These are phyloP conservation scores for Amesomyces nigricolor DNA, from an alignment of 2,329 filamentous ascomycete species.

Conservation along the genomic window DNA sequence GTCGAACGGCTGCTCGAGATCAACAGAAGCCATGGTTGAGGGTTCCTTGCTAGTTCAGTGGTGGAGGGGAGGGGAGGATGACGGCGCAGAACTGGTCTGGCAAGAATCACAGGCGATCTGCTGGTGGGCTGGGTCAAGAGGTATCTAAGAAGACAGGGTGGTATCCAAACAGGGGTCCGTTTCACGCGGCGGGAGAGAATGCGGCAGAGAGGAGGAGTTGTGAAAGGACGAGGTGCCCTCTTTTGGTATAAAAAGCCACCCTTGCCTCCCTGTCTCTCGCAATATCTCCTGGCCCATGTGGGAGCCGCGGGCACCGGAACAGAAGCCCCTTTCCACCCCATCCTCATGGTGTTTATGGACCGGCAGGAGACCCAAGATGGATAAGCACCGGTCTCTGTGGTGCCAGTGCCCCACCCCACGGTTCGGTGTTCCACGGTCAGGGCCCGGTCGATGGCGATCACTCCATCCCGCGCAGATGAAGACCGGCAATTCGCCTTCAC, in stretches of 20 bases:
- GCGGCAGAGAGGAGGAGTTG: background rate
- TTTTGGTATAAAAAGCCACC: too few species aligned
- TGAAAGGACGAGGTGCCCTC: background rate
- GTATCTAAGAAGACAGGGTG: background rate
- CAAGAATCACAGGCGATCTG: background rate
- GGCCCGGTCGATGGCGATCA: slow-evolving; percentile 1
- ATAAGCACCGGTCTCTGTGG: background rate
- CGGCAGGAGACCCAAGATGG: background rate
- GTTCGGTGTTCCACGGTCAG: background rate
- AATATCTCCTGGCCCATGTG: too few species aligned
- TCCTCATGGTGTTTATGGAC: background rate
- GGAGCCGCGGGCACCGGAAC: too few species aligned
- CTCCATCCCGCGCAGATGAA: background rate
- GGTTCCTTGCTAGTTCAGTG: background rate
- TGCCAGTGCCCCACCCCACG: background rate
- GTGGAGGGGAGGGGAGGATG: background rate
- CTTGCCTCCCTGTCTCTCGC: too few species aligned
- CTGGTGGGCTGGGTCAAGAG: background rate
- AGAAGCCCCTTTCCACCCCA: background rate
- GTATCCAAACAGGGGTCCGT: background rate
- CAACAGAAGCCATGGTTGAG: slow-evolving; percentile 13
- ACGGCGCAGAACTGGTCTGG: background rate
- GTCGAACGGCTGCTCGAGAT: slow-evolving; percentile 33
- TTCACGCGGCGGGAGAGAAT: background rate
- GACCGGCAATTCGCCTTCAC: background rate